Evolutionary conservation across 164 flowering plant species (phyloP).

Genomic region (Nymphaea thermarum): DNA sequence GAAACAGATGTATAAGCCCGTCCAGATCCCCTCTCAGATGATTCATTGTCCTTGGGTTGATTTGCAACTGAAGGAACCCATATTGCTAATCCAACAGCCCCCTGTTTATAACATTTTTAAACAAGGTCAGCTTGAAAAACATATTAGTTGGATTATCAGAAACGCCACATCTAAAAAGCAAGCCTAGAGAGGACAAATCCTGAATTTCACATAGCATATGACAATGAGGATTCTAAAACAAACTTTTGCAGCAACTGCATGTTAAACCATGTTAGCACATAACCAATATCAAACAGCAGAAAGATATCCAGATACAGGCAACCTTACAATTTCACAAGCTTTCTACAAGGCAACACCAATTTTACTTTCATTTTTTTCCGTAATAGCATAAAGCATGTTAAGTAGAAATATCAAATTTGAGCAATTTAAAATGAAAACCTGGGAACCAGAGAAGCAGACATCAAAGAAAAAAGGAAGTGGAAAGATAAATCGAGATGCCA

Average conservation of each 20-base stretch:
- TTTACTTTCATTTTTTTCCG: no score
- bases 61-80: slow-evolving; percentile 96
- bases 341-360: no score
- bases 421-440: no score
- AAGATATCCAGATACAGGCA: background rate
- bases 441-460: no score
- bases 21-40: slow-evolving; percentile 32
- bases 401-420: no score
- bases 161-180: background rate
- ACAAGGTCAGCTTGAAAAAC: background rate
- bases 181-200: background rate
- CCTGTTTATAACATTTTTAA: slow-evolving; percentile 32
- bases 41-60: slow-evolving; percentile 55
- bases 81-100: slow-evolving; percentile 98
- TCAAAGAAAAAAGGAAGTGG: no score
- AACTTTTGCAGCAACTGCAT: background rate
- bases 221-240: background rate
- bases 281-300: background rate
- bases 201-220: background rate
- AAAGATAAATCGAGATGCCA: no score
- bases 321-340: no score
- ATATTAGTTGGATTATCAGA: background rate
- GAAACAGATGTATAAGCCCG: slow-evolving; percentile 60
- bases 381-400: no score
- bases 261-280: background rate